Evolutionary conservation across 2,329 filamentous ascomycete genomes (phyloP).

Genomic region (Chaetomium globosum): DNA sequence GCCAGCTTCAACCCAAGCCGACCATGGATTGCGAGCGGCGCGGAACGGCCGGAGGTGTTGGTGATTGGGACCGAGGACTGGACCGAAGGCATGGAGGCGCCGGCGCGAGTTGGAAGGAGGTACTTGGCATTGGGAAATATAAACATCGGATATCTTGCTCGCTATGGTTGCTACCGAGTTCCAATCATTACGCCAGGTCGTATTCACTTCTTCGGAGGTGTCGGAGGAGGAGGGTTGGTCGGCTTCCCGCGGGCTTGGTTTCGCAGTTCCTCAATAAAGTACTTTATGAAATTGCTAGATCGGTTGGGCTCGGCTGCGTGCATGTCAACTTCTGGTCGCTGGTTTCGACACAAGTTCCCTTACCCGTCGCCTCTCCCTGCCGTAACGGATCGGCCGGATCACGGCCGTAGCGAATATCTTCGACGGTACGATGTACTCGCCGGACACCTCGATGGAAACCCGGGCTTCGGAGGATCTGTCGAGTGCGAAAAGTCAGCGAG

Average conservation of each 20-base stretch:
- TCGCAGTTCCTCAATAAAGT: constrained; percentile 56
- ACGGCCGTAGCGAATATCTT: constrained; percentile 54
- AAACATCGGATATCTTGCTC: neutral
- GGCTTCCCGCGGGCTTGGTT: constrained; percentile 54
- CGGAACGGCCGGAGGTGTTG: neutral
- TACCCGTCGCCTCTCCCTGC: constrained; percentile 57
- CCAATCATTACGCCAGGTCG: neutral
- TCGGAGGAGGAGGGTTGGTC: constrained; percentile 39
- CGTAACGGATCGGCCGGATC: constrained; percentile 55
- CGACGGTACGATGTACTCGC: constrained; percentile 54
- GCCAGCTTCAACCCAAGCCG: neutral
- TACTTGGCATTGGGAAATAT: neutral
- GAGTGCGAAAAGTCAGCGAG: constrained; percentile 5
- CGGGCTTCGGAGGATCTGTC: constrained; percentile 50
- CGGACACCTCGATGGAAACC: constrained; percentile 57
- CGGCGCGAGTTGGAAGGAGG: too few species aligned
- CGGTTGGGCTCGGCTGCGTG: constrained; percentile 42
- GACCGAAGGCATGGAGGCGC: too few species aligned
- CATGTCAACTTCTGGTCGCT: neutral
- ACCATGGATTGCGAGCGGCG: neutral
- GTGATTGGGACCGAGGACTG: neutral
- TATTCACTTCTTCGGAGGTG: constrained; percentile 36
- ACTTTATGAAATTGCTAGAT: constrained; percentile 45
- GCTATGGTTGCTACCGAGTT: neutral
- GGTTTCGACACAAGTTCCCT: neutral